These are phyloP conservation scores for Trichomonascaceae sp. DNA, from an alignment of 1,139 yeast species.

Conservation along the genomic window DNA sequence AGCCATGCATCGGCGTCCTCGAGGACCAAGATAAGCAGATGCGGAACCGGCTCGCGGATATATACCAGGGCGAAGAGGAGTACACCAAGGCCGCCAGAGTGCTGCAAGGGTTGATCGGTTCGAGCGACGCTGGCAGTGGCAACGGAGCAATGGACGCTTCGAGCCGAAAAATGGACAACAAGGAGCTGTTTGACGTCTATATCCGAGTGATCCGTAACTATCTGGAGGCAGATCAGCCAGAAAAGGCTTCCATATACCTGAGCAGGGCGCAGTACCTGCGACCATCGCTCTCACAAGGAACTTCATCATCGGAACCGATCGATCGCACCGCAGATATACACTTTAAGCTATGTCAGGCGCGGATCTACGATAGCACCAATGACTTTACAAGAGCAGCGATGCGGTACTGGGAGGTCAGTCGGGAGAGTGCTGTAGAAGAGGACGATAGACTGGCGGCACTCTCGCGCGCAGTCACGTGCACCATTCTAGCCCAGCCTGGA, in stretches of 20 bases:
- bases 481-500: conserved; percentile 26
- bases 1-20: conserved; percentile 15
- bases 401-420: conserved; percentile 23
- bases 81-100: conserved; percentile 18
- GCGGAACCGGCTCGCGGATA: conserved; percentile 18
- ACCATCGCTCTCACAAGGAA: conserved; percentile 11
- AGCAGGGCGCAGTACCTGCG: conserved; percentile 21
- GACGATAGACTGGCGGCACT: conserved; percentile 20
- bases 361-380: conserved; percentile 22
- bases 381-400: conserved; percentile 23
- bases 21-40: conserved; percentile 19
- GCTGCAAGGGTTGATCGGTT: conserved; percentile 15
- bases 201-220: conserved; percentile 22
- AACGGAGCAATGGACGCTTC: too few relatives aligned
- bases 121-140: conserved; percentile 10
- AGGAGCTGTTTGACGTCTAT: conserved; percentile 17
- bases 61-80: conserved; percentile 16
- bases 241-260: conserved; percentile 21
- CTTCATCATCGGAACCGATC: too few relatives aligned
- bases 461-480: conserved; percentile 23
- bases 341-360: conserved; percentile 24
- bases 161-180: conserved; percentile 14
- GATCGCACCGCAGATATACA: conserved; percentile 14
- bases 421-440: conserved; percentile 16
- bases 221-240: conserved; percentile 23